Evolutionary conservation across 106 monocot genomes (phyloP), one percentile per base, ranked within the genome.

Genomic region (Posidonia australis): DNA sequence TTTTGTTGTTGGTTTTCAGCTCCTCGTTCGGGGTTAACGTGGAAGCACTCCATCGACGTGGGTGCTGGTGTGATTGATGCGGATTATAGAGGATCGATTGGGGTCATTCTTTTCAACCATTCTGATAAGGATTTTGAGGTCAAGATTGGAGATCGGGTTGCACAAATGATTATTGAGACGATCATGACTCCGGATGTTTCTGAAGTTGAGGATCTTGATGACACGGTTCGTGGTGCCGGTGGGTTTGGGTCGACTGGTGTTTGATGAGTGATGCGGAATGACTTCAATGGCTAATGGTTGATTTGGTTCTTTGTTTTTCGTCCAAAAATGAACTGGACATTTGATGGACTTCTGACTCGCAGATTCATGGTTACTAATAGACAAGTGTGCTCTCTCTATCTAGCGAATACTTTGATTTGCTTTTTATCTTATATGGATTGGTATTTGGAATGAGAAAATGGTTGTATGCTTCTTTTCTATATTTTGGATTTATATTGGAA

Each of bases 21-120:
- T 43, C 83, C 88, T 1, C 58, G 93, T 20, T 93, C 93, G 0
- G 93, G 92, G 10, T 67, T 93, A 70, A 67, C 93, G 23, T 83
- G 84, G 93, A 88, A 85, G 85, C 88, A 86, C 52, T 83, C 92
- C 24, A 92, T 92, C 20, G 88, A 83, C 52, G 88, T 88, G 9
- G 88, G 88, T 23, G 93, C 85, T 0, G 88, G 92, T 5, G 92
- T 88, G 67, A 81, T 93, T 30, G 93, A 93, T 19, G 93, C 85
- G 1, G 89, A 89, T 66, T 93, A 88, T 60, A 82, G 92, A 0
- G 92, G 92, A 1, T 76, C 84, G 2, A 66, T 92, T 1, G 78
- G 78, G 5, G 85, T 86, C 51, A 43, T 93, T 10, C 79, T 93
- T 23, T 85, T 93, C 85, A 93, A 88, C 73, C 83, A 79, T 56